phyloP scores from a whole-genome alignment of 441 rosid species.

The Euphorbia celastroides region DNA sequence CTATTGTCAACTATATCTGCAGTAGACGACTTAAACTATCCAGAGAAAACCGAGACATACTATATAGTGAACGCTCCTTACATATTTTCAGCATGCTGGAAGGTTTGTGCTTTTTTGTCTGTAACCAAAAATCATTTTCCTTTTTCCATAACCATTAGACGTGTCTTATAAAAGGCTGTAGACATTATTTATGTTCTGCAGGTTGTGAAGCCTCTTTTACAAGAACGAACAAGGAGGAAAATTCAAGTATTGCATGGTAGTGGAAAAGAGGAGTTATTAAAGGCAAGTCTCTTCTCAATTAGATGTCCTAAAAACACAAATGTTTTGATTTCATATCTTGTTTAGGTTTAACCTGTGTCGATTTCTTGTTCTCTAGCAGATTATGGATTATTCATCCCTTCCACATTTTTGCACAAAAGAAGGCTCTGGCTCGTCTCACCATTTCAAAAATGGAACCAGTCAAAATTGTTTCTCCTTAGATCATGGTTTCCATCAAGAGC shows the following conservation, averaged over 20 bases:
- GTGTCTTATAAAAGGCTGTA: conserved; percentile 12
- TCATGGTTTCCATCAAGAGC: conserved; percentile 84
- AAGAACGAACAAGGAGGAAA: conserved; percentile 85
- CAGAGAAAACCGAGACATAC: conserved; percentile 86
- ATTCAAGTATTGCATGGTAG: conserved; percentile 69
- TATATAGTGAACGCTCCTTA: conserved; percentile 86
- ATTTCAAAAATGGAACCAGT: conserved; percentile 29
- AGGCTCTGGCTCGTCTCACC: conserved; percentile 75
- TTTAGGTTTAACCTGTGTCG: too few relatives aligned
- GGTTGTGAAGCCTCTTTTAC: conserved; percentile 93
- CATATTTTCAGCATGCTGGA: conserved; percentile 95
- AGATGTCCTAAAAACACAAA: background rate
- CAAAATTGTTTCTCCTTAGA: conserved; percentile 69
- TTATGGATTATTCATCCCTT: conserved; percentile 70
- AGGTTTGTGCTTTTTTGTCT: conserved; percentile 36
- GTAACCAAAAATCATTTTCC: background rate
- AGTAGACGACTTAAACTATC: conserved; percentile 90
- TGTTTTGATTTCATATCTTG: too few relatives aligned
- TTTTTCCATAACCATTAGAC: background rate
- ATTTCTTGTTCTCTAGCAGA: too few relatives aligned
- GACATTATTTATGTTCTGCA: too few relatives aligned
- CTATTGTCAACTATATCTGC: conserved; percentile 71
- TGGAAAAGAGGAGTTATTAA: conserved; percentile 74
- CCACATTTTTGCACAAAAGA: conserved; percentile 89
- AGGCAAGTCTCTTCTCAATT: conserved; percentile 37